Percentiles rank a stretch among this genome's conserved stretches.
Evolutionary conservation across 768 basidiomycete genomes (phyloP).

Genomic region (Lenzites betulinus): DNA sequence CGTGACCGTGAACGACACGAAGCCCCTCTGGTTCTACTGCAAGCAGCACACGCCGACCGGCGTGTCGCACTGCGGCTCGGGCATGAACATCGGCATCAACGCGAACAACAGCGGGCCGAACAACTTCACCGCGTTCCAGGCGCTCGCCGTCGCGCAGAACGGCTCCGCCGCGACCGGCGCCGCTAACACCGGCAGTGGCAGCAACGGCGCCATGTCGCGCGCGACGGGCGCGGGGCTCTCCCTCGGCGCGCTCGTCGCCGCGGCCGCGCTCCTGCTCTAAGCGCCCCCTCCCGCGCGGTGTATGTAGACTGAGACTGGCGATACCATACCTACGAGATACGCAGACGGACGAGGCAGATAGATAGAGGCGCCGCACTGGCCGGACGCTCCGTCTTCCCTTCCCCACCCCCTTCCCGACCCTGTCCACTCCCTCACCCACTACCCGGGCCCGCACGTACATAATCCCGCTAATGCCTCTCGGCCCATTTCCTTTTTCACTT

Average conservation of each 20-base stretch:
- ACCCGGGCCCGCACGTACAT: not conserved
- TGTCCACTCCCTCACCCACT: not conserved
- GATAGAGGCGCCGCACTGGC: not conserved
- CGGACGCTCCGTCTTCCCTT: not conserved
- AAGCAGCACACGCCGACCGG: constrained; percentile 38
- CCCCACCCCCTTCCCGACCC: not conserved
- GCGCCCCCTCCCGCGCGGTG: not conserved
- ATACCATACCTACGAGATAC: not conserved
- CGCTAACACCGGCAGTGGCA: not conserved
- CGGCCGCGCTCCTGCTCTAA: constrained; percentile 27
- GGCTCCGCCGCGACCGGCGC: constrained; percentile 29
- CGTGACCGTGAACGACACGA: constrained; percentile 58
- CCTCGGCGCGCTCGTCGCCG: constrained; percentile 25
- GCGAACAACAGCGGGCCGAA: constrained; percentile 48
- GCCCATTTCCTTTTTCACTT: not conserved
- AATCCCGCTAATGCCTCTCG: not conserved
- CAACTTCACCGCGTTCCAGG: constrained; percentile 59
- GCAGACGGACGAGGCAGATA: not conserved
- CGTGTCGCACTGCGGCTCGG: constrained; percentile 38
- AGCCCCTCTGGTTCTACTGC: constrained; percentile 60
- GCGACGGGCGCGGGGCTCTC: constrained; percentile 22
- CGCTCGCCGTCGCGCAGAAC: constrained; percentile 54
- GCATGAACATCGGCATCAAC: constrained; percentile 56
- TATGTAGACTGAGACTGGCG: not conserved
- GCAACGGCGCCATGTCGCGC: constrained; percentile 12